Base-by-base conservation (phyloP, 176 grass and related monocot species). In the Carex littledalei region DNA sequence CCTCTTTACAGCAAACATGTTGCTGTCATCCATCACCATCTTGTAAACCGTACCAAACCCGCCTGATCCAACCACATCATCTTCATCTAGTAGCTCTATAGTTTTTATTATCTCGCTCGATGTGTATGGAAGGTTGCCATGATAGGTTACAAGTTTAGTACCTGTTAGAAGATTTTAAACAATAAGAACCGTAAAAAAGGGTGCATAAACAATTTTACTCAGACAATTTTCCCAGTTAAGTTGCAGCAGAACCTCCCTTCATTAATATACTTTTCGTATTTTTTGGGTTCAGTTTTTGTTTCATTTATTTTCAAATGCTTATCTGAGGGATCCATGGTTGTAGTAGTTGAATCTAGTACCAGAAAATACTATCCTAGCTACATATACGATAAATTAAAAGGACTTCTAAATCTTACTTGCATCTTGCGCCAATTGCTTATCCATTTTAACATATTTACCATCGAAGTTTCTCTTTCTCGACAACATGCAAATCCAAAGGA, bases 21-120 rank as follows among this genome's bases (percentile, higher is more conserved):
- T 89, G 53, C 87, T 90, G 15, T 99, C 96, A 31, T 99, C 96
- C 91, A 99, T 99, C 41, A 87, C 81, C 93, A 99, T 95, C 45
- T 94, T 99, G 90, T 94, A 99, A 71, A 99, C 93, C 0, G 93
- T 99, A 50, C 96, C 96, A 4, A 99, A 99, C 12, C 96, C 93
- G 0, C 96, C 96, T 3, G 93, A 99, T 16, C 96, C 96, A 37
- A 99, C 90, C 72, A 91, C 84, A 59, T 99, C 91, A 5, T 92
- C 86, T 76, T 99, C 96, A 75, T 99, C 88, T 10, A 99, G 93
- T 58, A 95, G 79, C 81, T 99, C 93, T 58, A 99, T 56, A 82
- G 81, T 93, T 63, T 87, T 95, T 76, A 99, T 93, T 76, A 99
- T 99, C 90, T 99, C 96, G 18, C 80, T 85, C 8, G 96, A 95